Conservation (phyloP, 164 flowering plant species). For the Piper longum region DNA sequence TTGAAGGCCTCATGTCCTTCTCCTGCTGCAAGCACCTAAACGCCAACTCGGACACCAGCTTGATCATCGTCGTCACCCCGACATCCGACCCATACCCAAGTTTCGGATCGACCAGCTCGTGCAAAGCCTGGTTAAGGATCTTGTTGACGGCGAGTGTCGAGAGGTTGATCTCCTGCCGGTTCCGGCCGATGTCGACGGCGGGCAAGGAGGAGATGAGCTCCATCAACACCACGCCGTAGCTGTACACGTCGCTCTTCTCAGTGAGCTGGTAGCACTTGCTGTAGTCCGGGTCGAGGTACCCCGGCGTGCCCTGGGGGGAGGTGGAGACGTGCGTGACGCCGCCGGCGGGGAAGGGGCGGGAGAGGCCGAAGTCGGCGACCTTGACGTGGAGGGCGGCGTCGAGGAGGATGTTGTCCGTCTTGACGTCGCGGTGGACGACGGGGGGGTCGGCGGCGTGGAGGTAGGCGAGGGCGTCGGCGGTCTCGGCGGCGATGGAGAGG, state of each 20-base stretch:
- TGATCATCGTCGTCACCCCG: background rate
- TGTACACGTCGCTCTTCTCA: conserved; percentile 1
- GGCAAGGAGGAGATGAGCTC: background rate
- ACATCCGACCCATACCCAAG: background rate
- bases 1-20: conserved; percentile 2
- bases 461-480: conserved; percentile 3
- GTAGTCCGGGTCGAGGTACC: background rate
- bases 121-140: background rate
- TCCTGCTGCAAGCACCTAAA: conserved; percentile 2
- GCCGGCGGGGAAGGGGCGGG: background rate
- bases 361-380: conserved; percentile 2
- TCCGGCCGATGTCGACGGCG: conserved; percentile 1
- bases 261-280: conserved; percentile 11
- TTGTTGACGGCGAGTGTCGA: background rate
- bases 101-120: conserved; percentile 1
- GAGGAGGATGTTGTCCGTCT: conserved; percentile 1
- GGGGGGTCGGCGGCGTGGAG: background rate
- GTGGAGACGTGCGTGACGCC: background rate
- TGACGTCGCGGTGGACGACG: background rate
- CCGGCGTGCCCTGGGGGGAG: background rate
- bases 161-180: background rate
- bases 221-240: background rate
- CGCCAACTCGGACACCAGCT: background rate
- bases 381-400: background rate
- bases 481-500: background rate